These are phyloP conservation scores for Boechera stricta DNA, from an alignment of 345 rosid species.

Conservation along the genomic window DNA sequence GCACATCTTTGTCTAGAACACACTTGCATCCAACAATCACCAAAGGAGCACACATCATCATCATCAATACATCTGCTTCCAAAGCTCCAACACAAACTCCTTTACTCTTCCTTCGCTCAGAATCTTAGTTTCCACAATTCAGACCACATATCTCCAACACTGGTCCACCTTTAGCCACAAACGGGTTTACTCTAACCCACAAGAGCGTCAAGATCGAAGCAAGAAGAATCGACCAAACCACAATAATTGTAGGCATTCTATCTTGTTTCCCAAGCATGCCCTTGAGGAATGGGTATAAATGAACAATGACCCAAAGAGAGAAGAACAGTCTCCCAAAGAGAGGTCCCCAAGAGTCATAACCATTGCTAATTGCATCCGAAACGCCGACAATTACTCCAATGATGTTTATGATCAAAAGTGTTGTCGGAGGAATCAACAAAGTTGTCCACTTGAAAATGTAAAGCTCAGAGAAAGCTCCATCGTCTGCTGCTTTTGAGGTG, in stretches of 20 bases:
- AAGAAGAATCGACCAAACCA: constrained; percentile 94
- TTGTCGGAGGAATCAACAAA: constrained; percentile 78
- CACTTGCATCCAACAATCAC: constrained; percentile 30
- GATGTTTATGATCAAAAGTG: constrained; percentile 80
- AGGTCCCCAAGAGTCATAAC: constrained; percentile 97
- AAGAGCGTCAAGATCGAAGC: constrained; percentile 87
- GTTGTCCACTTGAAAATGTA: constrained; percentile 97
- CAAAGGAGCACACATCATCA: constrained; percentile 16
- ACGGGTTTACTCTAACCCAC: constrained; percentile 94
- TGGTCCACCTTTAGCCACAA: constrained; percentile 82
- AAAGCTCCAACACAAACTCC: constrained; percentile 27
- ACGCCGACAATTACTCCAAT: constrained; percentile 83
- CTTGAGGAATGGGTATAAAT: constrained; percentile 90
- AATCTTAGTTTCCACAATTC: constrained; percentile 64
- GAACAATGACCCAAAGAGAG: constrained; percentile 86
- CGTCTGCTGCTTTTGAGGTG: constrained; percentile 91
- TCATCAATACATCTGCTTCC: constrained; percentile 22
- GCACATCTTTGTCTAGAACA: constrained; percentile 39
- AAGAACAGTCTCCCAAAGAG: constrained; percentile 90
- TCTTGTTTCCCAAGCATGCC: constrained; percentile 95
- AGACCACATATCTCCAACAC: constrained; percentile 88
- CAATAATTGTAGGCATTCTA: constrained; percentile 81
- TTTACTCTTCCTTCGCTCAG: not conserved
- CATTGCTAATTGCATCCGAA: constrained; percentile 91
- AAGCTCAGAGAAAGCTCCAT: constrained; percentile 89